Conservation (phyloP, 441 rosid species). For the Breynia disticha region DNA sequence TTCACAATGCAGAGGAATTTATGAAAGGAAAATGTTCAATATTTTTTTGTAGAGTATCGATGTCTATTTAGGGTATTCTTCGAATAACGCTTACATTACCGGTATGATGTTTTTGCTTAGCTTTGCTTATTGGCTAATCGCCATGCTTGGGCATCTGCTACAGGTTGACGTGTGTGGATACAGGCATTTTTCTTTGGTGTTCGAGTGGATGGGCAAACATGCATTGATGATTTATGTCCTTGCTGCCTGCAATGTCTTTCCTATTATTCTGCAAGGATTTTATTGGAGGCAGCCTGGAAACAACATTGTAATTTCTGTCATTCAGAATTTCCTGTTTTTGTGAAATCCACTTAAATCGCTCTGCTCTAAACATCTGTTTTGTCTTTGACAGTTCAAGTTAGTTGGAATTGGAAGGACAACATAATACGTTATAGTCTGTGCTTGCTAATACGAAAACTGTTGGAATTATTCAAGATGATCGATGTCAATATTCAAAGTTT, state of each 20-base stretch:
- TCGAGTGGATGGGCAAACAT: slow-evolving; percentile 82
- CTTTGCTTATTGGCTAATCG: background rate
- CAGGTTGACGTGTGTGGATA: slow-evolving; percentile 64
- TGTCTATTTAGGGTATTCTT: background rate
- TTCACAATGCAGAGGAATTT: too few relatives aligned
- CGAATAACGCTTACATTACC: background rate
- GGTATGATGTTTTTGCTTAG: too few relatives aligned
- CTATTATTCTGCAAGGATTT: slow-evolving; percentile 60
- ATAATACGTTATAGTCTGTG: background rate
- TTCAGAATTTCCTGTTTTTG: too few relatives aligned
- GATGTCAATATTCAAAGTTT: too few relatives aligned
- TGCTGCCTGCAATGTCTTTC: slow-evolving; percentile 55
- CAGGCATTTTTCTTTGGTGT: slow-evolving; percentile 27
- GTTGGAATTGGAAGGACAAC: slow-evolving; percentile 32
- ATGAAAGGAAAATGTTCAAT: background rate
- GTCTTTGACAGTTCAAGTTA: slow-evolving; percentile 31
- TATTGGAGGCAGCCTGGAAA: slow-evolving; percentile 64
- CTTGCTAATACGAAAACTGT: background rate
- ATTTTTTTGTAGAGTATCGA: background rate
- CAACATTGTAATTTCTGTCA: slow-evolving; percentile 39
- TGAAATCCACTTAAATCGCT: too few relatives aligned
- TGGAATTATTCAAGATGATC: too few relatives aligned
- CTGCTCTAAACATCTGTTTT: background rate
- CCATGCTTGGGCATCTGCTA: background rate
- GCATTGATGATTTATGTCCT: slow-evolving; percentile 54